phyloP scores from a whole-genome alignment of 2,329 filamentous ascomycete species.

The Aspergillus texensis region DNA sequence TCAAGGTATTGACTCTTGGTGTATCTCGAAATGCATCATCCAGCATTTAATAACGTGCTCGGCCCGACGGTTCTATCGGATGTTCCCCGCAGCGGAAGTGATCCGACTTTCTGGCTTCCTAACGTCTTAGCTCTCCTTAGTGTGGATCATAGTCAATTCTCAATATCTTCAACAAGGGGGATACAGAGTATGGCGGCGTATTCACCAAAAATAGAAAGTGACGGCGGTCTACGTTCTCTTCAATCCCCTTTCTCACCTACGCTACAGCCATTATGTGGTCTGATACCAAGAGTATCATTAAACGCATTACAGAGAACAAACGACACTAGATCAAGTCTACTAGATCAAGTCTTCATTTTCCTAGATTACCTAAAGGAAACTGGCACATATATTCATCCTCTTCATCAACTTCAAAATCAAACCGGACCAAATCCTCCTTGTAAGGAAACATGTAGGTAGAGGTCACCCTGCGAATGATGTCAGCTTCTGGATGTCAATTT shows the following conservation, averaged over 20 bases:
- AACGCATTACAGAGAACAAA: not conserved
- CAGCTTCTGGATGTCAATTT: not conserved
- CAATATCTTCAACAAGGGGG: not conserved
- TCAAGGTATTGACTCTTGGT: no score
- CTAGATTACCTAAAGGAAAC: conserved; percentile 5
- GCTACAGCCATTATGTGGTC: not conserved
- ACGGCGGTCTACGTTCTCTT: not conserved
- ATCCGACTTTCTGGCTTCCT: not conserved
- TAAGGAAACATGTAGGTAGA: conserved; percentile 56
- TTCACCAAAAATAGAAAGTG: not conserved
- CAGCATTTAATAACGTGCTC: not conserved
- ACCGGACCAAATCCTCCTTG: conserved; percentile 56
- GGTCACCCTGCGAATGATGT: conserved; percentile 48
- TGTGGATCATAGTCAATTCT: not conserved
- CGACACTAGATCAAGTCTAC: not conserved
- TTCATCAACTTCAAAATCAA: conserved; percentile 54
- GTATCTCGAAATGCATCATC: not conserved
- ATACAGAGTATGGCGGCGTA: not conserved
- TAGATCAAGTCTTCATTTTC: not conserved
- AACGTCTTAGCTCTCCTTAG: not conserved
- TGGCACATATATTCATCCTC: conserved; percentile 37
- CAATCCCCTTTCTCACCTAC: not conserved
- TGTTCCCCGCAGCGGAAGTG: not conserved
- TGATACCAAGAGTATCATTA: not conserved
- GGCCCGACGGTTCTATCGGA: not conserved